These are phyloP conservation scores for Blastobotrys ciferrii DNA, from an alignment of 1,139 yeast species.

Conservation along the genomic window DNA sequence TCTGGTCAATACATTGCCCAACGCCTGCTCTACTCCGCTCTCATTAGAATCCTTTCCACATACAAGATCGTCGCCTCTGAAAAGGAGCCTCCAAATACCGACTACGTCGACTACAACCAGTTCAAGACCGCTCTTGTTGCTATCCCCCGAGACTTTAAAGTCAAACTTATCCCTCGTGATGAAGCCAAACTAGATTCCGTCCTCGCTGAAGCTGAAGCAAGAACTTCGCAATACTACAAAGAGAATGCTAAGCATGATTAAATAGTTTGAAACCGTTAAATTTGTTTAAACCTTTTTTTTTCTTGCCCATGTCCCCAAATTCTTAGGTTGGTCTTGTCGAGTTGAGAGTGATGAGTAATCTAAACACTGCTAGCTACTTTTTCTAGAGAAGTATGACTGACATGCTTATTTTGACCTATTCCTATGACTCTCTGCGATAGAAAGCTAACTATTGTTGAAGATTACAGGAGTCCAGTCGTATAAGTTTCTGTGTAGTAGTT, in stretches of 20 bases:
- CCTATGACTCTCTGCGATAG: too few species aligned
- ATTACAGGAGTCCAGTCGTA: too few species aligned
- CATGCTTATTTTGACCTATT: too few species aligned
- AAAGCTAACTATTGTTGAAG: too few species aligned
- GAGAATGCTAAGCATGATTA: slow-evolving; percentile 6
- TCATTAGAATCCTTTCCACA: slow-evolving; percentile 37
- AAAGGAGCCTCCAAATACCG: slow-evolving; percentile 25
- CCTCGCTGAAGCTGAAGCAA: slow-evolving; percentile 21
- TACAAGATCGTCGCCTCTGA: slow-evolving; percentile 26
- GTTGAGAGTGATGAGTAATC: too few species aligned
- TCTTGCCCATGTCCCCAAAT: slow-evolving; percentile 2
- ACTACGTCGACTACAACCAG: slow-evolving; percentile 29
- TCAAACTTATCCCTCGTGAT: slow-evolving; percentile 26
- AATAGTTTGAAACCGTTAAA: too few species aligned
- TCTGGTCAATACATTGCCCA: slow-evolving; percentile 58
- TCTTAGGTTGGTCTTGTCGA: background rate
- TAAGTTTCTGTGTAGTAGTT: too few species aligned
- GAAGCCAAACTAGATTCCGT: slow-evolving; percentile 21
- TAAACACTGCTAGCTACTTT: too few species aligned
- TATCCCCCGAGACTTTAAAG: slow-evolving; percentile 29
- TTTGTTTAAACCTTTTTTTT: too few species aligned
- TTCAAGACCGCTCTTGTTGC: slow-evolving; percentile 30
- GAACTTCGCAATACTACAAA: slow-evolving; percentile 23
- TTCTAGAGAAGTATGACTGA: too few species aligned
- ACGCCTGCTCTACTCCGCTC: slow-evolving; percentile 51